Conservation (phyloP, 306 rosid species). For the Mimosa pudica region DNA sequence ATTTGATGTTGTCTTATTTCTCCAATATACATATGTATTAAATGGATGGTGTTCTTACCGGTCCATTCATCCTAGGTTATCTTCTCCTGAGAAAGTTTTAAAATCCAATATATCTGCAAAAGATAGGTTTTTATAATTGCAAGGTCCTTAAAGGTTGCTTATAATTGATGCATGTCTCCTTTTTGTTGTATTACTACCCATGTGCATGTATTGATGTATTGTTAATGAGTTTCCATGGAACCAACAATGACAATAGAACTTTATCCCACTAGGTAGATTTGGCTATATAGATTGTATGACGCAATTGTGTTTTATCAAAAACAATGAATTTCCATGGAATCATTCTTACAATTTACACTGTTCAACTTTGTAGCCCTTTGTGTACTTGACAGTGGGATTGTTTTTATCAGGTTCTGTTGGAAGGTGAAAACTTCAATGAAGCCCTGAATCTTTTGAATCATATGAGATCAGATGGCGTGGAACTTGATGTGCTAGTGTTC, state of each 20-base stretch:
- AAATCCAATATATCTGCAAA: not conserved
- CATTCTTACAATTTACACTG: conserved; percentile 6
- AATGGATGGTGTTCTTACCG: conserved; percentile 9
- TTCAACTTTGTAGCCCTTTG: conserved; percentile 9
- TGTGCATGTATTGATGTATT: conserved; percentile 6
- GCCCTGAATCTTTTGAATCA: conserved; percentile 68
- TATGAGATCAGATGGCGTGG: conserved; percentile 57
- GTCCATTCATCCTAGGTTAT: conserved; percentile 9
- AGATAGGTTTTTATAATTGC: not conserved
- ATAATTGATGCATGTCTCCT: conserved; percentile 14
- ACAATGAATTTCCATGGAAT: not conserved
- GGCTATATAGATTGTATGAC: too few species aligned
- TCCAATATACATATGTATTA: conserved; percentile 14
- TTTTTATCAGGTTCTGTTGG: conserved; percentile 67
- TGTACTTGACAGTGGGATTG: conserved; percentile 34
- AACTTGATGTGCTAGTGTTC: conserved; percentile 58
- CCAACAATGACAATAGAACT: too few species aligned
- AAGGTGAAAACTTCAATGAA: conserved; percentile 53
- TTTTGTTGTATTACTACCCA: conserved; percentile 5
- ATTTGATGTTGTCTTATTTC: conserved; percentile 3
- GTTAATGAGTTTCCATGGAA: conserved; percentile 21
- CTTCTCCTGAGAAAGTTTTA: conserved; percentile 21
- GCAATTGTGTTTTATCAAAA: too few species aligned
- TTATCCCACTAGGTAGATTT: too few species aligned
- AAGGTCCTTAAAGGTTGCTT: conserved; percentile 20